A percentile compares a stretch with the other conserved stretches of the same genome.
Conservation (phyloP, 768 basidiomycete genomes). For the Holtermanniella nyarrowii region DNA sequence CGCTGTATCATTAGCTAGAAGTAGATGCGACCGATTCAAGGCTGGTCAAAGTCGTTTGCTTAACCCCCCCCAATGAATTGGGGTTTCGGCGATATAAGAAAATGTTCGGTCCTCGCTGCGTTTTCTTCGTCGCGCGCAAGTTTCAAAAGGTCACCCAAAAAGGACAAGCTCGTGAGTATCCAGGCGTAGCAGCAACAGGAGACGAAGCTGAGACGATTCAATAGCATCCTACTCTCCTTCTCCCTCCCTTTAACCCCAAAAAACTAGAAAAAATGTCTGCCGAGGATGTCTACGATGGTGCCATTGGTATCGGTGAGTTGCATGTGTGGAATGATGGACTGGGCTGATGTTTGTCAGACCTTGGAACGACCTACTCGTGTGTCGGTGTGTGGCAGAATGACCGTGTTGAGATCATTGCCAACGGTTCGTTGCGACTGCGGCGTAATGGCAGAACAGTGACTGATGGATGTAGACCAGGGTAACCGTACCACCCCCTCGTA, state of each 20-base stretch:
- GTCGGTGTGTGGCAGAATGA: slow-evolving; percentile 45
- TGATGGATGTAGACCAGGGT: slow-evolving; percentile 50
- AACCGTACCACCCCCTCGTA: slow-evolving; percentile 99
- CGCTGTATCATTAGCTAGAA: too few relatives aligned
- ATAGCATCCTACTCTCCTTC: not conserved
- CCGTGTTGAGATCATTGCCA: slow-evolving; percentile 43
- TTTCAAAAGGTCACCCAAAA: not conserved
- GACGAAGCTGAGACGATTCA: not conserved
- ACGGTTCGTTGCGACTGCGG: slow-evolving; percentile 17
- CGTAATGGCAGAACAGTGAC: not conserved
- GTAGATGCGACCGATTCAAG: too few relatives aligned
- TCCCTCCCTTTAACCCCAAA: slow-evolving; percentile 2
- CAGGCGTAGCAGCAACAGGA: too few relatives aligned
- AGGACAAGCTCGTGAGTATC: not conserved
- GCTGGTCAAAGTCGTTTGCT: not conserved
- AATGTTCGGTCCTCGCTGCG: not conserved
- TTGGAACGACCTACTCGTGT: slow-evolving; percentile 45
- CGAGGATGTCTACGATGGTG: slow-evolving; percentile 89
- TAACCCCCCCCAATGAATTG: not conserved
- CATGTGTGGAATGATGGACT: not conserved
- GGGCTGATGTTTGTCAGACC: slow-evolving; percentile 12
- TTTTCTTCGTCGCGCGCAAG: not conserved
- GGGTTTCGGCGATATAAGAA: not conserved
- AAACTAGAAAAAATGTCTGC: slow-evolving; percentile 51
- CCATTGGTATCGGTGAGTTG: slow-evolving; percentile 77